Percentiles rank a stretch among this genome's conserved stretches.
Conservation (phyloP, 306 rosid genomes). For the Cicer arietinum region DNA sequence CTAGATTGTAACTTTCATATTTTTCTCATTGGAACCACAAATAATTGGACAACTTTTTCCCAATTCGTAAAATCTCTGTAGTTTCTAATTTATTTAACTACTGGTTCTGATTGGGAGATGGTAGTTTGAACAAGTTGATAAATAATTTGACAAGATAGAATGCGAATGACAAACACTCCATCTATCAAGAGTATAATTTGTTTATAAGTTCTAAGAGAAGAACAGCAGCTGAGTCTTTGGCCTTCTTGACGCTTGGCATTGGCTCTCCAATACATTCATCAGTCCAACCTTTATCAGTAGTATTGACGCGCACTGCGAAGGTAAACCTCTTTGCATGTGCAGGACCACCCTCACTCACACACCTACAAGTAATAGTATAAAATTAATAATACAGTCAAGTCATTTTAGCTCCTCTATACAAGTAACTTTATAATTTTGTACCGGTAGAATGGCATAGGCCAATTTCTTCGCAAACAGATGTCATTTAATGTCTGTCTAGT, state of each 20-base stretch:
- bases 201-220: slow-evolving; percentile 87
- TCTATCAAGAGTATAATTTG: slow-evolving; percentile 68
- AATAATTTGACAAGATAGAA: slow-evolving; percentile 16
- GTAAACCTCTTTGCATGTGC: slow-evolving; percentile 99
- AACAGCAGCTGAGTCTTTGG: slow-evolving; percentile 96
- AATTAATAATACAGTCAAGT: neutral
- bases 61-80: neutral
- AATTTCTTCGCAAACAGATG: slow-evolving; percentile 88
- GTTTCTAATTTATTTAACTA: slow-evolving; percentile 33
- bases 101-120: neutral
- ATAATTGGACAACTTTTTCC: neutral
- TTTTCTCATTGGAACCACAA: slow-evolving; percentile 8
- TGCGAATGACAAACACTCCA: slow-evolving; percentile 13
- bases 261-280: slow-evolving; percentile 98
- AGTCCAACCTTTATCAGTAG: slow-evolving; percentile 87
- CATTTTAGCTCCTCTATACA: slow-evolving; percentile 1
- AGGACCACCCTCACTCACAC: slow-evolving; percentile 98
- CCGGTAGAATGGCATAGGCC: slow-evolving; percentile 98
- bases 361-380: slow-evolving; percentile 52
- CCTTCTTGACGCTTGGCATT: slow-evolving; percentile 98
- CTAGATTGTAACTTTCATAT: neutral
- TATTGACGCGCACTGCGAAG: slow-evolving; percentile 89
- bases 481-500: slow-evolving; percentile 94
- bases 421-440: slow-evolving; percentile 39
- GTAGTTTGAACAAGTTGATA: slow-evolving; percentile 32